Evolutionary conservation across 306 rosid species (phyloP), one percentile per base, ranked within the genome.

Genomic region (Malus domestica): DNA sequence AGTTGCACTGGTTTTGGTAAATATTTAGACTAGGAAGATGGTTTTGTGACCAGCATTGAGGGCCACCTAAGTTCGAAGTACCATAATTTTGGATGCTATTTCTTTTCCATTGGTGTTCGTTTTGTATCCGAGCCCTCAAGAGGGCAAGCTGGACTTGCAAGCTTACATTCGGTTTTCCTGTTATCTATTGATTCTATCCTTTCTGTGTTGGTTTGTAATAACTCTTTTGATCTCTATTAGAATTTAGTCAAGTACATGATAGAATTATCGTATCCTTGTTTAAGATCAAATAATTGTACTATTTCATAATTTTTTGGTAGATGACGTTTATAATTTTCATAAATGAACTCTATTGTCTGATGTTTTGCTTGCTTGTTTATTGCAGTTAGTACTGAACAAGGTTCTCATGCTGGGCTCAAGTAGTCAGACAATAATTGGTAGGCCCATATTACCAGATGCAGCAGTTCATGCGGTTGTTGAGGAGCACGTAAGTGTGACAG

Each of bases 331-430:
- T 45, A 16, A 19, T 0, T 30, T 25, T 44, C 32, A 27, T 44
- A 19, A 61, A 57, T 67, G 42, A 54, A 68, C 78, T 73, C 55
- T 18, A 51, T 59, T 27, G 12, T 77, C 75, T 58, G 25, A 3
- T 79, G 69, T 22, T 38, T 74, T 55, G 9, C 8, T 49, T 68
- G 45, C 62, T 81, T 80, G n/a, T 74, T 22, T 75, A 57, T 80
- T 80, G 80, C 96, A 95, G 99, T 72, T 95, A 86, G 78, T 86
- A 78, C 84, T 95, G 84, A 86, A 86, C 82, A 90, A 84, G 85
- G 97, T 95, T 81, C 84, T 92, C 70, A 76, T 95, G 87, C 78
- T 95, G 66, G 99, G 98, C 66, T 87, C 99, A 25, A 73, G 87
- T 72, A 83, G 81, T n/a, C n/a, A n/a, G n/a, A n/a, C n/a, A n/a